phyloP scores from a whole-genome alignment of 164 flowering plant species.

The Chloranthus sessilifolius region DNA sequence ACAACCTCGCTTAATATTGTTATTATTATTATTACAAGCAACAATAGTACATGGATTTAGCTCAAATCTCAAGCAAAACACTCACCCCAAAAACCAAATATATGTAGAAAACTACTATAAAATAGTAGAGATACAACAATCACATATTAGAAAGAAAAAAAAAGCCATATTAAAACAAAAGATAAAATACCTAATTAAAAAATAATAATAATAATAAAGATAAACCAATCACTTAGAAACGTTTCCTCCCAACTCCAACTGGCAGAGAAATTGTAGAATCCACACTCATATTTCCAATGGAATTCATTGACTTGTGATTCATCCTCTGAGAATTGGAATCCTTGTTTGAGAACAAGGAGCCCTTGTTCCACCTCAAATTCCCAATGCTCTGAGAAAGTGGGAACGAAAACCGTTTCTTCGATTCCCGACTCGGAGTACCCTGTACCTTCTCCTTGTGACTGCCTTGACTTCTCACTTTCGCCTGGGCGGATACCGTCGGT shows the following conservation, averaged over 20 bases:
- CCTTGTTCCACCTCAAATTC: slow-evolving; percentile 66
- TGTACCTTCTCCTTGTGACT: slow-evolving; percentile 42
- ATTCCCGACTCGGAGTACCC: slow-evolving; percentile 37
- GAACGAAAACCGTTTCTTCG: slow-evolving; percentile 60
- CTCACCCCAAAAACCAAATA: no score
- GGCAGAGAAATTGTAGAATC: slow-evolving; percentile 84
- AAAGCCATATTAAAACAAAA: no score
- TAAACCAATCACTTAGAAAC: slow-evolving; percentile 80
- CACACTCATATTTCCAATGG: slow-evolving; percentile 63
- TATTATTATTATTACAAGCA: not conserved
- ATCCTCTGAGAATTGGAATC: slow-evolving; percentile 39
- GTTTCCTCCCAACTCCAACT: slow-evolving; percentile 70
- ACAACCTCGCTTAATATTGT: not conserved
- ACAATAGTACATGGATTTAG: not conserved
- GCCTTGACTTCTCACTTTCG: slow-evolving; percentile 53
- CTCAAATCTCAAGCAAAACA: slow-evolving; percentile 1
- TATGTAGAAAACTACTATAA: no score
- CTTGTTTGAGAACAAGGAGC: slow-evolving; percentile 41
- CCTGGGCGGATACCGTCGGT: slow-evolving; percentile 82
- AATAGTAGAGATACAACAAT: no score
- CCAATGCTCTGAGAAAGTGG: slow-evolving; percentile 58
- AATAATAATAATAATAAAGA: slow-evolving; percentile 29
- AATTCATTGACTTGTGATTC: slow-evolving; percentile 38
- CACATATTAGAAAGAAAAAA: not conserved
- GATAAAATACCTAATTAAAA: no score